Base-by-base conservation (phyloP, 768 basidiomycete species). In the Rhodotorula paludigena region DNA sequence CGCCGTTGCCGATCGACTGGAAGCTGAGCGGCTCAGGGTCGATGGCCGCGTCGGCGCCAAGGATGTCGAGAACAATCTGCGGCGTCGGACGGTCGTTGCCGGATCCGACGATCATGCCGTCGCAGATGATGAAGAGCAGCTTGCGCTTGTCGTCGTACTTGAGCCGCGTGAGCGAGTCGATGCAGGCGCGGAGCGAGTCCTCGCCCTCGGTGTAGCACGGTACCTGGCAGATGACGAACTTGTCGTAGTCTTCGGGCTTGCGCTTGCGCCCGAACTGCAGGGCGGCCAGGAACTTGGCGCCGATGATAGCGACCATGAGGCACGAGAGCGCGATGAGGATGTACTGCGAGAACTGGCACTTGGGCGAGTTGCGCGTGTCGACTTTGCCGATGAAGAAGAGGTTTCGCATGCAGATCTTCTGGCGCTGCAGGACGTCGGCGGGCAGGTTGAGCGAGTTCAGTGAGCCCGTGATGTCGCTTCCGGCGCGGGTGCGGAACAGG, bases 61-160 rank as follows among this genome's bases (percentile, higher is more conserved):
- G 86, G 74, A 99, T 93, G 77, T 98, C 94, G 56, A 98, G 83
- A 23, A 94, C 94, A 69, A 99, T 96, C 57, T 91, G 87, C 1
- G 94, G 94, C 0, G 94, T 99, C 10, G 93, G 90, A 32, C 90
- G 85, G 79, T 98, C 92, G 78, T 98, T 98, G 10, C 94, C 93
- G 5, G 89, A 89, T 74, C 94, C 94, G 67, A 97, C 90, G 71
- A 98, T 96, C 84, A 92, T 99, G 74, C 94, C 94, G 78, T 99
- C 94, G 76, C 94, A 98, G 74, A 97, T 87, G 80, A 97, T 82
- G 68, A 94, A 83, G 36, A 98, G 81, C 14, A 98, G 82, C 79
- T 97, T 97, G 45, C 94, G 89, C 80, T 98, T 99, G 81, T 99
- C 94, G 75, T 99, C 94, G 75, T 98, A 99, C 79, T 90, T 93